A percentile compares a stretch with the other conserved stretches of the same genome.
Conservation (phyloP, 2,329 filamentous ascomycete genomes). For the Sporothrix schenckii region DNA sequence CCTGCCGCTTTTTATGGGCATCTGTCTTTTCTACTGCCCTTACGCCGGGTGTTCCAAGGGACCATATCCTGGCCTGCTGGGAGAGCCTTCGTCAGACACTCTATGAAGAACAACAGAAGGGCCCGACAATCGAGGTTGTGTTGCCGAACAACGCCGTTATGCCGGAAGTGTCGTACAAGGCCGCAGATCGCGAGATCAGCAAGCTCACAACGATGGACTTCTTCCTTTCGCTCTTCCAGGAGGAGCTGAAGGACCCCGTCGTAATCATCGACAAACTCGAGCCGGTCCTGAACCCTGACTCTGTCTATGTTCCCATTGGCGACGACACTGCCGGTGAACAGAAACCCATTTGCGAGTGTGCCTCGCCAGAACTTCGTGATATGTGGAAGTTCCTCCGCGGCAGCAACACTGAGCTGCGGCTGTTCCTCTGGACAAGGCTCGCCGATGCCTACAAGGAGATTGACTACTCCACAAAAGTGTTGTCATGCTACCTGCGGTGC, state of each 20-base stretch:
- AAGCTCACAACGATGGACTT: constrained; percentile 96
- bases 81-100: constrained; percentile 60
- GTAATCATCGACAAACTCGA: constrained; percentile 89
- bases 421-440: constrained; percentile 90
- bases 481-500: constrained; percentile 82
- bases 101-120: constrained; percentile 41
- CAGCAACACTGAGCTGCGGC: constrained; percentile 77
- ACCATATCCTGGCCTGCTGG: constrained; percentile 63
- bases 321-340: constrained; percentile 24
- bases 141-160: constrained; percentile 87
- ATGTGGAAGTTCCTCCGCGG: constrained; percentile 82
- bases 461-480: constrained; percentile 80
- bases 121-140: constrained; percentile 53
- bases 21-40: constrained; percentile 58
- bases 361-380: constrained; percentile 66
- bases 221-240: constrained; percentile 85
- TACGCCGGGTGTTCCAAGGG: constrained; percentile 56
- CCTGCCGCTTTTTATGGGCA: constrained; percentile 61
- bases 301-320: constrained; percentile 50
- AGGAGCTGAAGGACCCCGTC: constrained; percentile 77
- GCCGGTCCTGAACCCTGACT: constrained; percentile 78
- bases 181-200: constrained; percentile 86
- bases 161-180: constrained; percentile 79
- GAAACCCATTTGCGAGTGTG: constrained; percentile 55
- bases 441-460: constrained; percentile 86